These are phyloP conservation scores for Epichloe coenophiala DNA, from an alignment of 2,329 filamentous ascomycete species.

Conservation along the genomic window DNA sequence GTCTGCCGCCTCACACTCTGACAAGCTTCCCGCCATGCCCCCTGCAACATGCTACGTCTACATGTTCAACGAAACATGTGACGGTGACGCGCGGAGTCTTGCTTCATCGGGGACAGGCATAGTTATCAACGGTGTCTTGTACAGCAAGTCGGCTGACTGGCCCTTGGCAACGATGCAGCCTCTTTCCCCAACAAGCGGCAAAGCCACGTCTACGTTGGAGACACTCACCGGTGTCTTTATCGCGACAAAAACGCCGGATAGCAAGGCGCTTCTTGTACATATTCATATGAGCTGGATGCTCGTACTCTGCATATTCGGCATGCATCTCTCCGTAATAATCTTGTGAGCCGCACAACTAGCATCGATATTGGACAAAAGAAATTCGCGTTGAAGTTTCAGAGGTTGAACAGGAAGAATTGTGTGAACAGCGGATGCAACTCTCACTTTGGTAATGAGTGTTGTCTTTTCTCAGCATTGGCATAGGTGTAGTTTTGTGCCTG, in stretches of 20 bases:
- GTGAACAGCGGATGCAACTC: too few relatives aligned
- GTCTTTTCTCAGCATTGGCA: neutral
- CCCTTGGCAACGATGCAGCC: conserved; percentile 18
- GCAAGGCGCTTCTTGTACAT: neutral
- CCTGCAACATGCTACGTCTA: conserved; percentile 48
- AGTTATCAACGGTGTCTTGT: conserved; percentile 47
- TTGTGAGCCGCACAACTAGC: neutral
- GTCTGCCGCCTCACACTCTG: conserved; percentile 35
- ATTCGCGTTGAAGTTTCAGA: neutral
- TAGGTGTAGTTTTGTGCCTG: neutral
- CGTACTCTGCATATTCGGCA: neutral
- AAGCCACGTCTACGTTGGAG: conserved; percentile 9
- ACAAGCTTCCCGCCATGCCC: conserved; percentile 33
- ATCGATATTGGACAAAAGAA: neutral
- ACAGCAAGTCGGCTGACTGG: conserved; percentile 28
- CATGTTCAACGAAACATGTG: conserved; percentile 32
- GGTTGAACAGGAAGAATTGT: too few relatives aligned
- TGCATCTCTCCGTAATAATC: neutral
- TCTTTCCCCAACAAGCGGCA: conserved; percentile 10
- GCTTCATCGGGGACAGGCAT: conserved; percentile 38
- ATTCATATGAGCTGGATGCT: neutral
- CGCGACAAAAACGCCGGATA: conserved; percentile 19
- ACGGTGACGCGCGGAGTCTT: conserved; percentile 34
- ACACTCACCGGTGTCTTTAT: conserved; percentile 21
- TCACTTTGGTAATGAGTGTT: too few relatives aligned